Evolutionary conservation across 352 stramenopile species (phyloP).

Genomic region (Globisporangium splendens): DNA sequence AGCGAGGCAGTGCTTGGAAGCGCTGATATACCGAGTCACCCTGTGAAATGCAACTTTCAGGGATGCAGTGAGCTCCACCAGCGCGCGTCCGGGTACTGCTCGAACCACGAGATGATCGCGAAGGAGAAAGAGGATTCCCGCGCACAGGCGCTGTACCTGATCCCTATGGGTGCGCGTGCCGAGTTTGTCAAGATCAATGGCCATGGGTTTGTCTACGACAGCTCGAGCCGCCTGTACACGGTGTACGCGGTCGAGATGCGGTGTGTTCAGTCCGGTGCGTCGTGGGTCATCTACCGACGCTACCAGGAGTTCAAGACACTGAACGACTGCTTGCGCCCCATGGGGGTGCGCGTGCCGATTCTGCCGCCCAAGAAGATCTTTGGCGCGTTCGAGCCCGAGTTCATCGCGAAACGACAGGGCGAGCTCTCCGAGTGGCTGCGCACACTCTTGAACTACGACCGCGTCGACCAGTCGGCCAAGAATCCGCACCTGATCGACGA

Average conservation of each 20-base stretch:
- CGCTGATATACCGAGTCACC: conserved; percentile 5
- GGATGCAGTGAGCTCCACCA: conserved; percentile 64
- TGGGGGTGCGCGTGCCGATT: conserved; percentile 70
- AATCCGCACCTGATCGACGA: conserved; percentile 78
- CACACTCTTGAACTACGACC: conserved; percentile 64
- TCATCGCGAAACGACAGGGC: conserved; percentile 67
- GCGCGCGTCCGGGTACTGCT: conserved; percentile 65
- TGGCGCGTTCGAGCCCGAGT: conserved; percentile 78
- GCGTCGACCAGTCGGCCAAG: conserved; percentile 63
- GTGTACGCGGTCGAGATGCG: conserved; percentile 80
- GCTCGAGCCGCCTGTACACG: conserved; percentile 71
- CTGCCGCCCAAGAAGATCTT: conserved; percentile 84
- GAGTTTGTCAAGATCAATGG: conserved; percentile 77
- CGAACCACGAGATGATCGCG: conserved; percentile 73
- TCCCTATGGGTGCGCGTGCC: conserved; percentile 55
- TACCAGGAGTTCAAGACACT: conserved; percentile 85
- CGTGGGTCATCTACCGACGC: conserved; percentile 78
- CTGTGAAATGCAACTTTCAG: conserved; percentile 43
- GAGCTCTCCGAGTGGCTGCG: conserved; percentile 72
- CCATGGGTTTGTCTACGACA: conserved; percentile 75
- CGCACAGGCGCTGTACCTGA: conserved; percentile 76
- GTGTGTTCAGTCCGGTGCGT: conserved; percentile 66
- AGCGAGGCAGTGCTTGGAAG: conserved; percentile 17
- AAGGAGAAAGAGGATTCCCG: conserved; percentile 81
- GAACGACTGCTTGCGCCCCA: conserved; percentile 53